Evolutionary conservation across 2,329 filamentous ascomycete genomes (phyloP).

Genomic region (Fusarium xyrophilum): DNA sequence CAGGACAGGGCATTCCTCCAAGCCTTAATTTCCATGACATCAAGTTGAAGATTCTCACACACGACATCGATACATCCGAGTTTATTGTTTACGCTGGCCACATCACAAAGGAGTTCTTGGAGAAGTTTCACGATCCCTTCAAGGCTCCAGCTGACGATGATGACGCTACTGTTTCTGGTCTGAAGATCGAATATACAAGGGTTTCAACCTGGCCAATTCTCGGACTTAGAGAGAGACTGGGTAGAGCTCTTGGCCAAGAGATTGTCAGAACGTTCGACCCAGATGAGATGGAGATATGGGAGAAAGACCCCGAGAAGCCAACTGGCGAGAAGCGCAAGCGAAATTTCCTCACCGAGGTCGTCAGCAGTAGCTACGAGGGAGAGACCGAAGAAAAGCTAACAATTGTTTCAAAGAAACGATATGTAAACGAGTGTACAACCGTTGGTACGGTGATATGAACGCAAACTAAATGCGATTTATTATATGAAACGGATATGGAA

Average conservation of each 20-base stretch:
- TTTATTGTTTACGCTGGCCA: constrained; percentile 62
- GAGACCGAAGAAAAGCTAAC: constrained; percentile 45
- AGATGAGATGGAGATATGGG: constrained; percentile 55
- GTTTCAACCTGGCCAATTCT: constrained; percentile 63
- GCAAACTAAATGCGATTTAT: constrained; percentile 3
- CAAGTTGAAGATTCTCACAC: constrained; percentile 58
- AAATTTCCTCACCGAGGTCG: constrained; percentile 47
- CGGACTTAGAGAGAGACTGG: constrained; percentile 62
- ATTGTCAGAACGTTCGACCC: constrained; percentile 54
- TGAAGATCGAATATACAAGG: constrained; percentile 56
- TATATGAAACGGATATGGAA: neutral
- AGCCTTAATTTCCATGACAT: constrained; percentile 54
- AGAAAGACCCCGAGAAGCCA: constrained; percentile 48
- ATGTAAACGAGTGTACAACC: constrained; percentile 42
- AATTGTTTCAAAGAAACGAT: constrained; percentile 46
- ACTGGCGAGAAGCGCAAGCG: constrained; percentile 45
- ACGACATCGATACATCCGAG: constrained; percentile 55
- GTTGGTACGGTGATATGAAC: constrained; percentile 44
- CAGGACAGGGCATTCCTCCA: constrained; percentile 26
- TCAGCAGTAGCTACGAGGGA: constrained; percentile 53
- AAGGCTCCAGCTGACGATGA: constrained; percentile 45
- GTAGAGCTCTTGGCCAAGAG: constrained; percentile 59
- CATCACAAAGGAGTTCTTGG: constrained; percentile 57
- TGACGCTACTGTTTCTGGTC: constrained; percentile 42
- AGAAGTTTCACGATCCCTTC: constrained; percentile 58